Percentiles rank a stretch among this genome's conserved stretches.
Conservation (phyloP, 75 land plant species). For the Larix kaempferi region DNA sequence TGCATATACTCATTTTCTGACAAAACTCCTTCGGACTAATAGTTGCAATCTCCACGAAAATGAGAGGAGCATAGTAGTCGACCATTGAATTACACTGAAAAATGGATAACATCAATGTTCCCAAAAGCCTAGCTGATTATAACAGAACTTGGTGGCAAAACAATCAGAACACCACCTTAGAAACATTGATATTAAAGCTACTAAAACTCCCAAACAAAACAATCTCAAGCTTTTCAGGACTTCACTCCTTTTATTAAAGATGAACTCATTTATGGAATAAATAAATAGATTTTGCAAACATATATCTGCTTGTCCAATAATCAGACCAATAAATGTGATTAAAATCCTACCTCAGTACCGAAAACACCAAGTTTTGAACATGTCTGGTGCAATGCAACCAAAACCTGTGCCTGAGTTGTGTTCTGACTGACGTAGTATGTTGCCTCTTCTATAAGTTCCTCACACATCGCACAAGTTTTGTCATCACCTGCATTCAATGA, state of each 20-base stretch:
- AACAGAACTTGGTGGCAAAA: background rate
- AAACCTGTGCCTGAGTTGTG: constrained; percentile 39
- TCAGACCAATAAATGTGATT: background rate
- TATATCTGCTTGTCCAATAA: background rate
- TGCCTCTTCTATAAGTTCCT: constrained; percentile 23
- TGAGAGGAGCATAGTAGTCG: constrained; percentile 55
- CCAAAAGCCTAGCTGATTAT: background rate
- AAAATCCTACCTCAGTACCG: constrained; percentile 23
- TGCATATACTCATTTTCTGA: constrained; percentile 39
- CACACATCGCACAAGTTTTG: constrained; percentile 31
- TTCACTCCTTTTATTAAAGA: background rate
- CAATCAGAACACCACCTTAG: background rate
- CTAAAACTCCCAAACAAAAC: background rate
- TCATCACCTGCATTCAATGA: background rate
- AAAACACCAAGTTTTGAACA: constrained; percentile 27
- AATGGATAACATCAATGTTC: background rate
- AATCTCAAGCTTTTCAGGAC: background rate
- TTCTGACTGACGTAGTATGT: constrained; percentile 25
- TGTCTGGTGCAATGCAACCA: constrained; percentile 21
- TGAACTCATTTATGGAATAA: background rate
- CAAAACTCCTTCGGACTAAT: constrained; percentile 45
- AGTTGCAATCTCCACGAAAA: constrained; percentile 36
- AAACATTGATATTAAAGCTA: background rate
- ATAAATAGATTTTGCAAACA: background rate
- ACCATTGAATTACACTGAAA: constrained; percentile 50